Evolutionary conservation across 768 basidiomycete genomes (phyloP), one percentile per base, ranked within the genome.

Genomic region (Rhodotorula kratochvilovae): DNA sequence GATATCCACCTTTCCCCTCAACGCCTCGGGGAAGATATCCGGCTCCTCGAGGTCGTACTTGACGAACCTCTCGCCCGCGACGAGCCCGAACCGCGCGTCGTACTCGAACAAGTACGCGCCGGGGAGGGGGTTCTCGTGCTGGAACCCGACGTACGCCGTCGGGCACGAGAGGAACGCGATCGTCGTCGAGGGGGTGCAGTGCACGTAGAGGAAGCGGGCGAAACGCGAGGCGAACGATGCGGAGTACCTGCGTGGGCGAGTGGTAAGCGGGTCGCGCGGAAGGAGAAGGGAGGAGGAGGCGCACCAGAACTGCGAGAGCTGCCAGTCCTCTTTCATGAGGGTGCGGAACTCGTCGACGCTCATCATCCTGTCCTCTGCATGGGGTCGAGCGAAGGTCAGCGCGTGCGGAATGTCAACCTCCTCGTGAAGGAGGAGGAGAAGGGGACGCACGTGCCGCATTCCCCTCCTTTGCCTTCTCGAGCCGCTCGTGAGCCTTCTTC

Each of bases 101-200:
- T 76, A 78, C 63, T 78, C 77, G 54, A 75, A 70, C 31, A 78
- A 67, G 56, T 68, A 71, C 2, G 73, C 67, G 21, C 69, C 58
- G 2, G 36, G 36, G 3, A 68, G 64, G 2, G 74, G 68, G 63
- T 71, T 70, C n/a, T 68, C 29, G 62, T 75, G 73, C 45, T 76
- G 77, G 67, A 78, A 75, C 11, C 72, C 77, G 54, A 78, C 74
- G 74, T 66, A 78, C 25, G 68, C 73, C 0, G 77, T 78, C 12
- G 77, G 77, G n/a, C 74, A 78, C 56, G 68, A 75, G 27, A 78
- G 72, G 73, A 76, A 78, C 45, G 77, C 77, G 64, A 75, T 66
- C 15, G 63, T 63, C 10, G 73, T 64, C 11, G 50, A 2, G 0
- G 70, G 48, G 8, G 63, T 63, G 54, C 56, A 50, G 61, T 58